Conservation (phyloP, 169 alveolate genomes). For the Cryptosporidium tyzzeri region DNA sequence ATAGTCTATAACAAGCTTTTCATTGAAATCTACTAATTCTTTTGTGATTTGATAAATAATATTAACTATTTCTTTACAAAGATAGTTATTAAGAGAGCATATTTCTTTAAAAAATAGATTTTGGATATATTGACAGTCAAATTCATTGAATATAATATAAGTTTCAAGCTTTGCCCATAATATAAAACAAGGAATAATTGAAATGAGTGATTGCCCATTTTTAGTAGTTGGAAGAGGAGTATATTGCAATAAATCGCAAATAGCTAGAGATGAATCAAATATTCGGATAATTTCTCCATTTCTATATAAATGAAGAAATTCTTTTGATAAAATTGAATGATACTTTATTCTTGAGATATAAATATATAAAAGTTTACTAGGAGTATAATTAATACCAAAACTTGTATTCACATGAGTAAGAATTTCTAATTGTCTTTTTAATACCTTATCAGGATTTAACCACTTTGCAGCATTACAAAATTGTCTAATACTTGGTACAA, state of each 20-base stretch:
- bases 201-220: constrained; percentile 27
- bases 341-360: constrained; percentile 47
- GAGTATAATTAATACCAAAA: constrained; percentile 46
- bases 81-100: neutral
- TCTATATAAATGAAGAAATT: constrained; percentile 1
- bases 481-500: constrained; percentile 62
- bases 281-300: constrained; percentile 13
- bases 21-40: neutral
- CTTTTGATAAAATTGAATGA: constrained; percentile 19
- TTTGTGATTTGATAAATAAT: neutral
- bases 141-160: neutral
- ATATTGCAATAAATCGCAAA: constrained; percentile 43
- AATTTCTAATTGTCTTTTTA: constrained; percentile 50
- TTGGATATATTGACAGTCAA: neutral
- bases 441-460: constrained; percentile 18
- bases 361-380: constrained; percentile 5
- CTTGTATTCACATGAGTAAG: constrained; percentile 8
- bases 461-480: constrained; percentile 74
- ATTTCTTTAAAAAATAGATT: constrained; percentile 35
- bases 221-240: constrained; percentile 34
- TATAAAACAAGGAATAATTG: constrained; percentile 40
- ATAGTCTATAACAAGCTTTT: neutral
- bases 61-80: neutral
- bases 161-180: constrained; percentile 36
- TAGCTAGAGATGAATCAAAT: constrained; percentile 7